Percentiles rank a stretch among this genome's conserved stretches.
Evolutionary conservation across 257 asterid genomes (phyloP).

Genomic region (Jacaranda copaia): DNA sequence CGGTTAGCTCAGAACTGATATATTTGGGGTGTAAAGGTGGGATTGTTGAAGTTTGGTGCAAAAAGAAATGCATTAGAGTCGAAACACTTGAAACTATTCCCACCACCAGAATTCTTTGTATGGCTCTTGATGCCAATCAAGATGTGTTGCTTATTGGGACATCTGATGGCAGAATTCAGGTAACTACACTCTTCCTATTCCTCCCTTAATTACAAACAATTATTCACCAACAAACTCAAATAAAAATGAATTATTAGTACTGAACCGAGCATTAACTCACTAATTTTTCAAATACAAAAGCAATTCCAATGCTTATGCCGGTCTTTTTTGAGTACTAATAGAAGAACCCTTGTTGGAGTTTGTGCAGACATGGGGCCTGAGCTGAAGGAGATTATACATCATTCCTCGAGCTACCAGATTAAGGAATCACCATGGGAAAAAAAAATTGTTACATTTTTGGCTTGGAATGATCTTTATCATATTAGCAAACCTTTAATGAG

Average conservation of each 20-base stretch:
- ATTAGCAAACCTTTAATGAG: no score
- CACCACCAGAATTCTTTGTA: constrained; percentile 58
- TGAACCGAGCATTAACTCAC: not conserved
- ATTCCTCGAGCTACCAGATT: no score
- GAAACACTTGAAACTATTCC: constrained; percentile 70
- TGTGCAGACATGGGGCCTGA: constrained; percentile 71
- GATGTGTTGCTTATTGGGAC: constrained; percentile 73
- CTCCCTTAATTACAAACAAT: no score
- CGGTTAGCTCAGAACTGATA: constrained; percentile 66
- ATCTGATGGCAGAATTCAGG: constrained; percentile 90
- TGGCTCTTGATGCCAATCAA: constrained; percentile 65
- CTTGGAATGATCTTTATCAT: no score
- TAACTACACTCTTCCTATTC: constrained; percentile 6
- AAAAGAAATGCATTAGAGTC: constrained; percentile 63
- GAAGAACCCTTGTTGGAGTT: constrained; percentile 1
- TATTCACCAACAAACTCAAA: no score
- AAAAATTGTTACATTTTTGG: not conserved
- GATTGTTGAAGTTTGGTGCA: constrained; percentile 78
- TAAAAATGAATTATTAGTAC: not conserved
- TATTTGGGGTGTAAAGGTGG: constrained; percentile 83
- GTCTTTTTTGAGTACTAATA: not conserved
- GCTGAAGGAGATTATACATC: constrained; percentile 43
- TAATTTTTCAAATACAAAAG: no score
- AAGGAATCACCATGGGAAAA: no score
- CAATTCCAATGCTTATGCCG: not conserved